A percentile compares a stretch with the other conserved stretches of the same genome.
Evolutionary conservation across 305 asterid species (phyloP).

Genomic region (Solanum chacoense): DNA sequence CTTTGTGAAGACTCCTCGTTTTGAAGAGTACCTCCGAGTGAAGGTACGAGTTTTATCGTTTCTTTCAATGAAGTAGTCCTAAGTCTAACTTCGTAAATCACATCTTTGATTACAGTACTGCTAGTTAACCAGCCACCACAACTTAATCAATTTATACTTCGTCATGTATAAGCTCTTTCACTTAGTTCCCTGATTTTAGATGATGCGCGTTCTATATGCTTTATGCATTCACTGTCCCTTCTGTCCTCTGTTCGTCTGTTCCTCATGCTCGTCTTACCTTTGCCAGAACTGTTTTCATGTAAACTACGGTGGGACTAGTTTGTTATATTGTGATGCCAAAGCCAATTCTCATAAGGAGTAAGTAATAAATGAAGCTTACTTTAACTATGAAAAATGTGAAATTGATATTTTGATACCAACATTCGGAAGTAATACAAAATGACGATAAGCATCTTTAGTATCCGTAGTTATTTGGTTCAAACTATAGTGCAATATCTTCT

Average conservation of each 20-base stretch:
- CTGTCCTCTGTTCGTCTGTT: not conserved
- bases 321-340: not conserved
- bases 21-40: slow-evolving; percentile 85
- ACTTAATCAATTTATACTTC: not conserved
- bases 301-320: not conserved
- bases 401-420: not conserved
- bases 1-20: slow-evolving; percentile 95
- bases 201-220: not conserved
- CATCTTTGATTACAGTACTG: not conserved
- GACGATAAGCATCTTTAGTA: not conserved
- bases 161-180: not conserved
- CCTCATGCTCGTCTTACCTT: not conserved
- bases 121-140: not conserved
- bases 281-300: not conserved
- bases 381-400: not conserved
- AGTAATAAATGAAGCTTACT: not conserved
- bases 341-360: not conserved
- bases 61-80: not conserved
- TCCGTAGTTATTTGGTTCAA: not conserved
- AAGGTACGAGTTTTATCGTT: slow-evolving; percentile 44
- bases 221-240: not conserved
- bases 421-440: not conserved
- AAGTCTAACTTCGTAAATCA: not conserved
- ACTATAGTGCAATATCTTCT: not conserved
- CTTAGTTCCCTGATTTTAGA: not conserved